A percentile compares a stretch with the other conserved stretches of the same genome.
Evolutionary conservation across 495 filamentous ascomycete species (phyloP).

Genomic region (Ascodesmis nigricans): DNA sequence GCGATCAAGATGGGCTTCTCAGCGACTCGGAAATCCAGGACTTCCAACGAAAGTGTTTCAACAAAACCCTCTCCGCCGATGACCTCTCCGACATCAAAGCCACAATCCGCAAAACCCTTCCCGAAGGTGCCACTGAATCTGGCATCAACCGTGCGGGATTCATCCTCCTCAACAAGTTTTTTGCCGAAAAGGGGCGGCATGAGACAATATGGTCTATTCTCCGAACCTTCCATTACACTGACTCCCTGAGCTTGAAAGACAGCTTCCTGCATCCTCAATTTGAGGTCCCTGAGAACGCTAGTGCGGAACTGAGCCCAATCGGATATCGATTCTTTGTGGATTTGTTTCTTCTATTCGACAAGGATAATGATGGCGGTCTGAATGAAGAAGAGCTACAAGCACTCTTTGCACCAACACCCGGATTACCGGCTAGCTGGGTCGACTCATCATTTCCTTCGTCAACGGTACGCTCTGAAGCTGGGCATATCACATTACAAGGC

Average conservation of each 20-base stretch:
- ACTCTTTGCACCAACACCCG: conserved; percentile 82
- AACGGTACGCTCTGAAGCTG: conserved; percentile 84
- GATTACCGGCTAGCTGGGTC: conserved; percentile 63
- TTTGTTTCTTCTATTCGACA: conserved; percentile 80
- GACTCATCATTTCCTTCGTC: conserved; percentile 77
- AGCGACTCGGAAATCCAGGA: conserved; percentile 76
- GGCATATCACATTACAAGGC: conserved; percentile 85
- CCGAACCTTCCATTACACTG: conserved; percentile 89
- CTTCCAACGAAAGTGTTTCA: conserved; percentile 75
- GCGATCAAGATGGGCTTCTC: conserved; percentile 84
- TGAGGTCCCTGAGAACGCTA: conserved; percentile 74
- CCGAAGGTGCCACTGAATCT: conserved; percentile 38
- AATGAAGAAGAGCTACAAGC: conserved; percentile 64
- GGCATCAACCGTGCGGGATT: conserved; percentile 71
- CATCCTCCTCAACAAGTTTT: conserved; percentile 75
- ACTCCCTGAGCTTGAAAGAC: conserved; percentile 74
- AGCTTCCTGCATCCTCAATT: conserved; percentile 83
- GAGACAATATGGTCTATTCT: conserved; percentile 96
- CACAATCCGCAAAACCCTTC: conserved; percentile 45
- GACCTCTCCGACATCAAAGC: conserved; percentile 78
- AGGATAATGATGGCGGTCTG: conserved; percentile 89
- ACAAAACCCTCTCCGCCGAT: conserved; percentile 51
- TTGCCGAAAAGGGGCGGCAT: conserved; percentile 91
- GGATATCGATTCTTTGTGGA: conserved; percentile 97
- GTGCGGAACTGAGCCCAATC: conserved; percentile 79